Percentiles rank a stretch among this genome's conserved stretches.
Evolutionary conservation across 2,329 filamentous ascomycete species (phyloP).

Genomic region (Raffaelea albimanens): DNA sequence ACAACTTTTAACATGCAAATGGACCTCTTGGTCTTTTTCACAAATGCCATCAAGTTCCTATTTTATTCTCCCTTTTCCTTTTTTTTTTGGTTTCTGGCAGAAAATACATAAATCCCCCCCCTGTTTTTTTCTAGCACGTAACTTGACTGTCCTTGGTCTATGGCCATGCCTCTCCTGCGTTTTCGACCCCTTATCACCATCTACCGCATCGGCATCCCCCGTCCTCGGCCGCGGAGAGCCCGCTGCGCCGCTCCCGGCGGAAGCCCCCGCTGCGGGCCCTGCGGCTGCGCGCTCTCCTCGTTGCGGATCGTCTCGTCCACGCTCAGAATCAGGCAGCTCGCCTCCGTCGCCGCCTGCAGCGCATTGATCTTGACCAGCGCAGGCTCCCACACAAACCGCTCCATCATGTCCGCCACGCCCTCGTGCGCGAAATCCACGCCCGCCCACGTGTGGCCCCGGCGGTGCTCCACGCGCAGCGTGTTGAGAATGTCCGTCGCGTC

Average conservation of each 20-base stretch:
- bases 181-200: too few species aligned
- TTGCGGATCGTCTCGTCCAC: conserved; percentile 99
- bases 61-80: too few species aligned
- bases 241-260: conserved; percentile 81
- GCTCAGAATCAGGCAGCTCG: conserved; percentile 85
- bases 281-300: conserved; percentile 79
- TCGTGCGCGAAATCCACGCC: conserved; percentile 93
- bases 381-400: conserved; percentile 95
- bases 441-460: conserved; percentile 86
- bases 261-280: conserved; percentile 66
- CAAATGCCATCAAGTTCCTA: too few species aligned
- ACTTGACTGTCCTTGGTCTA: conserved; percentile 6
- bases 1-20: too few species aligned
- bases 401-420: conserved; percentile 89
- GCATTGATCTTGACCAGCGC: conserved; percentile 95
- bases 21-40: too few species aligned
- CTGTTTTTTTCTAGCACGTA: conserved; percentile 6
- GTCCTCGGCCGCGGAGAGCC: conserved; percentile 71
- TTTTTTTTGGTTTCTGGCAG: too few species aligned
- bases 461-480: conserved; percentile 89
- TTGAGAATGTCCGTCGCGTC: conserved; percentile 98
- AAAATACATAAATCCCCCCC: too few species aligned
- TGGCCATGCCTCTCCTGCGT: background rate
- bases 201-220: conserved; percentile 81
- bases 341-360: conserved; percentile 90